phyloP scores from a whole-genome alignment of 257 asterid genomes.

The Handroanthus guayacan region DNA sequence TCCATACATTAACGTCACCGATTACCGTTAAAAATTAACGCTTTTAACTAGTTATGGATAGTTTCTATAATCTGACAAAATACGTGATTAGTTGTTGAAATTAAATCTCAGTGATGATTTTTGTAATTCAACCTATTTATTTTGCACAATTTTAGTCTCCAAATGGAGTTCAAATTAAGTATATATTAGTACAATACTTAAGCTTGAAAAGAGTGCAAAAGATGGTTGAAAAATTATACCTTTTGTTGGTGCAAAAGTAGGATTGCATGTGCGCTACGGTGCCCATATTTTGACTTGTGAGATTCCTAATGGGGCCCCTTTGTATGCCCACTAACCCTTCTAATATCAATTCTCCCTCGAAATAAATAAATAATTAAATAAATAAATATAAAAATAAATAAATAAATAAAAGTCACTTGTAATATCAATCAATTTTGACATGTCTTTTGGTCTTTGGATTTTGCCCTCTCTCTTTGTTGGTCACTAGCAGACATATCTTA shows the following conservation, averaged over 20 bases:
- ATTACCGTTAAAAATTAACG: too few relatives aligned
- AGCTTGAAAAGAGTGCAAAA: slow-evolving; percentile 36
- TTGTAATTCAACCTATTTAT: too few relatives aligned
- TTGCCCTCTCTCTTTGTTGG: slow-evolving; percentile 29
- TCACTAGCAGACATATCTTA: slow-evolving; percentile 45
- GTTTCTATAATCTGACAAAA: too few relatives aligned
- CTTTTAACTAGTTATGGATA: too few relatives aligned
- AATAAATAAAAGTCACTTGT: background rate
- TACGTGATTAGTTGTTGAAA: too few relatives aligned
- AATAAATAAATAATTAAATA: too few relatives aligned
- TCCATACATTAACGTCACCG: too few relatives aligned
- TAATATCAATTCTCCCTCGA: background rate
- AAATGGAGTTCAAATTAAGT: background rate
- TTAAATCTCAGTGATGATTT: too few relatives aligned
- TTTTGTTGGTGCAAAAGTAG: slow-evolving; percentile 53
- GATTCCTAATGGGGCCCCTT: slow-evolving; percentile 57
- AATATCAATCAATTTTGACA: slow-evolving; percentile 29
- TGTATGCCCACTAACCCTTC: slow-evolving; percentile 42
- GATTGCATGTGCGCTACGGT: slow-evolving; percentile 68
- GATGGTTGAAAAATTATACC: slow-evolving; percentile 30
- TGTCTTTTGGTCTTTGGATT: slow-evolving; percentile 31
- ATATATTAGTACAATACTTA: background rate
- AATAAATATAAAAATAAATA: too few relatives aligned
- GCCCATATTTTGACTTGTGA: slow-evolving; percentile 62
- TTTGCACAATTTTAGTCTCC: too few relatives aligned